phyloP scores from a whole-genome alignment of 495 filamentous ascomycete genomes.

The Parathielavia appendiculata region DNA sequence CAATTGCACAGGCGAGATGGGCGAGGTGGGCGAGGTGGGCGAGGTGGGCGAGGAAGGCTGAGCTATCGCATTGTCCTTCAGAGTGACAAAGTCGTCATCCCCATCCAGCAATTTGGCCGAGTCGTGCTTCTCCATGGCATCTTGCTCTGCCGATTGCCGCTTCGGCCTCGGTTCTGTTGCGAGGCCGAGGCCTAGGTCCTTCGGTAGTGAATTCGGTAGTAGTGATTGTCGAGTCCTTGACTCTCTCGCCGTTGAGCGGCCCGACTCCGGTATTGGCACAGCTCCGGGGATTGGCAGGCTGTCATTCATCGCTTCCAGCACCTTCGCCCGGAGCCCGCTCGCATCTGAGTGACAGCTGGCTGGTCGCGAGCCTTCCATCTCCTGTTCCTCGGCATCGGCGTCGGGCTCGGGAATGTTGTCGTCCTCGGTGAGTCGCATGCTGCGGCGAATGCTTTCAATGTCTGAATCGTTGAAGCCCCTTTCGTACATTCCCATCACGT shows the following conservation, averaged over 20 bases:
- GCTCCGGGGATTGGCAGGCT: conserved; percentile 30
- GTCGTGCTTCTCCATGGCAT: conserved; percentile 29
- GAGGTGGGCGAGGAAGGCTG: background rate
- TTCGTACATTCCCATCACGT: conserved; percentile 90
- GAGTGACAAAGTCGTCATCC: conserved; percentile 14
- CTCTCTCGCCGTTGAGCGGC: conserved; percentile 29
- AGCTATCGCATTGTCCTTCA: background rate
- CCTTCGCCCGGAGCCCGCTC: conserved; percentile 33
- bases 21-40: background rate
- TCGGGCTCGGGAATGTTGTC: conserved; percentile 34
- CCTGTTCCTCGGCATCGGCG: conserved; percentile 17
- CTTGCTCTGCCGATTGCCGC: conserved; percentile 14
- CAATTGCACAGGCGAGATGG: conserved; percentile 1
- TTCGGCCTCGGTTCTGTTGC: conserved; percentile 24
- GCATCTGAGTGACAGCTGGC: conserved; percentile 31
- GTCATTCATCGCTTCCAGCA: conserved; percentile 45
- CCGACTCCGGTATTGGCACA: conserved; percentile 19
- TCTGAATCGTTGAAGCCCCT: conserved; percentile 67
- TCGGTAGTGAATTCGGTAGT: conserved; percentile 31
- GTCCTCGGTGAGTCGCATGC: conserved; percentile 31
- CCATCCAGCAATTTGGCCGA: conserved; percentile 31
- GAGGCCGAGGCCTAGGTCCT: conserved; percentile 29
- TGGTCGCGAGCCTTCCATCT: conserved; percentile 26
- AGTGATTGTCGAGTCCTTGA: conserved; percentile 40
- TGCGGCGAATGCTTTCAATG: conserved; percentile 34